Evolutionary conservation across 1,284 basidiomycete genomes (phyloP).

Genomic region (Ganoderma leucocontextum): DNA sequence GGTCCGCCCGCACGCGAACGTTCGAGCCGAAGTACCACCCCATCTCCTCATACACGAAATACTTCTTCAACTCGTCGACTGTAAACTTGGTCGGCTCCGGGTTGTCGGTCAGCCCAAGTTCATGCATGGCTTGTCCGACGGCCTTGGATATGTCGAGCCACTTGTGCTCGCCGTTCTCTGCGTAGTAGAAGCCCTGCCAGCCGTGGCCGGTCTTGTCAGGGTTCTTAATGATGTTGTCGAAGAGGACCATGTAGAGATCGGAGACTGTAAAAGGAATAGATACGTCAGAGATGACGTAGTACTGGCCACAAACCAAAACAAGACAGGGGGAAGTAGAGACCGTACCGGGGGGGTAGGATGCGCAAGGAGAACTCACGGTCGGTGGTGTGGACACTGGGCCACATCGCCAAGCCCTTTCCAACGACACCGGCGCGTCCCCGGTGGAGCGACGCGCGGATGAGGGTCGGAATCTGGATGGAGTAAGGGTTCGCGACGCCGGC

Average conservation of each 20-base stretch:
- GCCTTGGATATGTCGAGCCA: slow-evolving; percentile 46
- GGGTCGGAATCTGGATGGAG: slow-evolving; percentile 49
- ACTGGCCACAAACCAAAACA: background rate
- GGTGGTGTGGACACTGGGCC: slow-evolving; percentile 40
- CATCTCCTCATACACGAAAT: background rate
- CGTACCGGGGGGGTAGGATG: background rate
- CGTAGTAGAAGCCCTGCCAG: slow-evolving; percentile 54
- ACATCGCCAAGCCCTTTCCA: slow-evolving; percentile 36
- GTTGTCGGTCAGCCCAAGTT: slow-evolving; percentile 33
- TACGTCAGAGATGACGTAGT: background rate
- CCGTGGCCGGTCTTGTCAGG: slow-evolving; percentile 44
- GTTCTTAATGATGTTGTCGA: slow-evolving; percentile 28
- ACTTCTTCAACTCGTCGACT: background rate
- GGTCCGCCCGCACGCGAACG: slow-evolving; percentile 50
- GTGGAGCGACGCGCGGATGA: slow-evolving; percentile 41
- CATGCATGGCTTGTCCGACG: slow-evolving; percentile 44
- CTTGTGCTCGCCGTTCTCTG: slow-evolving; percentile 52
- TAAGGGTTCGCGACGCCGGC: slow-evolving; percentile 46
- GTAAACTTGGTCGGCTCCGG: slow-evolving; percentile 35
- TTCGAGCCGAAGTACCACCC: slow-evolving; percentile 45
- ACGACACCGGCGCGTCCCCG: slow-evolving; percentile 46
- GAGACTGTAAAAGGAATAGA: slow-evolving; percentile 16
- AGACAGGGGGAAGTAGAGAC: background rate
- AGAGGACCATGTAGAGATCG: slow-evolving; percentile 32
- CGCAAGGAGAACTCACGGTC: slow-evolving; percentile 35